A percentile compares a stretch with the other conserved stretches of the same genome.
Conservation (phyloP, 306 rosid species). For the Cicer arietinum region DNA sequence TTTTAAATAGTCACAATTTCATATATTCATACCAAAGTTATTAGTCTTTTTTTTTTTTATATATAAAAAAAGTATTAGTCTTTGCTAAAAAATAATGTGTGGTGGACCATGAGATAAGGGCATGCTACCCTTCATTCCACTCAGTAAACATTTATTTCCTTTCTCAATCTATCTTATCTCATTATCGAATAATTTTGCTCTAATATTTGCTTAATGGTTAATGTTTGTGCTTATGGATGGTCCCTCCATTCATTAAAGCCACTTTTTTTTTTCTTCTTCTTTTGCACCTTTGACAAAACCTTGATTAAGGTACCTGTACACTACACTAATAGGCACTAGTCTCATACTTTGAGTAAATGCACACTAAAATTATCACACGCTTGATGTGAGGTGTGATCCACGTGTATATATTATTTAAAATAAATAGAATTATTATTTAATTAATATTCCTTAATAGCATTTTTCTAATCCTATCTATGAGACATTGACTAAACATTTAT, state of each 20-base stretch:
- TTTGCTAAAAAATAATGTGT: conserved; percentile 36
- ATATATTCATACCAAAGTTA: neutral
- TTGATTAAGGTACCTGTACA: conserved; percentile 45
- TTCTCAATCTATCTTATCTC: conserved; percentile 68
- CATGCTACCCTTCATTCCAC: conserved; percentile 93
- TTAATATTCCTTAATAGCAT: too few species aligned
- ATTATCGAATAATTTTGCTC: conserved; percentile 66
- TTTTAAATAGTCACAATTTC: conserved; percentile 9
- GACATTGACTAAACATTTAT: too few species aligned
- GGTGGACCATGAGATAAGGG: conserved; percentile 74
- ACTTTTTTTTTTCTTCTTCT: conserved; percentile 45
- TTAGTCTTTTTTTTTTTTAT: too few species aligned
- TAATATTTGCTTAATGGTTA: conserved; percentile 81
- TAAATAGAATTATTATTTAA: neutral
- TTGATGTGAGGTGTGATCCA: conserved; percentile 30
- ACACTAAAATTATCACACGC: conserved; percentile 38
- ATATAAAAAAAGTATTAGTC: neutral
- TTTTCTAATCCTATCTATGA: too few species aligned
- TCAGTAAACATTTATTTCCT: conserved; percentile 59
- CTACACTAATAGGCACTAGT: conserved; percentile 34
- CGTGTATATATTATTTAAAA: neutral
- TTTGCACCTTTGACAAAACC: conserved; percentile 45
- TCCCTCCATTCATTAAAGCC: conserved; percentile 75
- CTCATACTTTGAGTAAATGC: conserved; percentile 34
- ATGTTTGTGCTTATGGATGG: conserved; percentile 70